A percentile compares a stretch with the other conserved stretches of the same genome.
Conservation (phyloP, 495 filamentous ascomycete species). For the Gamarada debralockiae region DNA sequence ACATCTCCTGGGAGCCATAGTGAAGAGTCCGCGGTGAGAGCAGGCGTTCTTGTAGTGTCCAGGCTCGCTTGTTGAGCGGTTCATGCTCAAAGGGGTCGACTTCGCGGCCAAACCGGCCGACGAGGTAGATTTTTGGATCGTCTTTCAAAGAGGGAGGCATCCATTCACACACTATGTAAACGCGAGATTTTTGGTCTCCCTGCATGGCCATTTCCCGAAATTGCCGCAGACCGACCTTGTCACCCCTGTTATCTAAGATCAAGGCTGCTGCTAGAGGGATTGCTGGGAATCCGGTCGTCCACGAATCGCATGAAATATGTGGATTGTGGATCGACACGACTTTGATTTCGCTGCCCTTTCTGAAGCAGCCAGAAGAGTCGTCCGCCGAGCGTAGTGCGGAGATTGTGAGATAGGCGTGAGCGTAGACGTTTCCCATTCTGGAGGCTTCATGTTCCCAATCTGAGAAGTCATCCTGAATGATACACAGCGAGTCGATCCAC, state of each 20-base stretch:
- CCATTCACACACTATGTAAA: not conserved
- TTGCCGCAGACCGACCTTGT: not conserved
- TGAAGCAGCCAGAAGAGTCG: not conserved
- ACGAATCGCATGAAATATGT: not conserved
- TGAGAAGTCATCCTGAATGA: not conserved
- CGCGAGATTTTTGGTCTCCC: too few relatives aligned
- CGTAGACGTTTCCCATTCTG: slow-evolving; percentile 12
- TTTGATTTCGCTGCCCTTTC: too few relatives aligned
- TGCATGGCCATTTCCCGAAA: not conserved
- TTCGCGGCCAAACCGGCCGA: too few relatives aligned
- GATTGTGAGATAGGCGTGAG: not conserved
- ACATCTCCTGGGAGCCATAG: not conserved
- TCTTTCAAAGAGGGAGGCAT: not conserved
- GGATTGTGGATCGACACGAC: too few relatives aligned
- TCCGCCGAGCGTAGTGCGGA: not conserved
- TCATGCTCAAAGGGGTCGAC: not conserved
- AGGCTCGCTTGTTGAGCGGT: not conserved
- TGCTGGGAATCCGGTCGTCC: not conserved
- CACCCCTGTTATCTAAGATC: not conserved
- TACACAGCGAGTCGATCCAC: slow-evolving; percentile 10
- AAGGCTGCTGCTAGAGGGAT: not conserved
- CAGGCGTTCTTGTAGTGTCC: not conserved
- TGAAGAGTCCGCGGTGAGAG: not conserved
- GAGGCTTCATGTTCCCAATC: slow-evolving; percentile 21
- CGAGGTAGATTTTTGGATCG: not conserved